Evolutionary conservation across 345 rosid genomes (phyloP).

Genomic region (Hirschfeldia incana): DNA sequence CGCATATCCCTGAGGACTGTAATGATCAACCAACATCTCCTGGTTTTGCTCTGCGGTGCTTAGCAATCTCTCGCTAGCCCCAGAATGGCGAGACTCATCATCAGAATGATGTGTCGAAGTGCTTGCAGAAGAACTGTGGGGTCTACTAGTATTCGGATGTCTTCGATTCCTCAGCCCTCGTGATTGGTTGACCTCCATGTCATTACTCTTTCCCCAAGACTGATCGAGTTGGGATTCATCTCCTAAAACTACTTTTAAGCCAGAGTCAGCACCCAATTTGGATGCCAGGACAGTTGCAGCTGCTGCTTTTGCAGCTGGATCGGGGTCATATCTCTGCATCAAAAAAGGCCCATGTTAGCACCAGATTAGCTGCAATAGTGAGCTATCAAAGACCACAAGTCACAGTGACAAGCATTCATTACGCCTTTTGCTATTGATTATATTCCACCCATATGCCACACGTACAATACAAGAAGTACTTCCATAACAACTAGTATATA

Average conservation of each 20-base stretch:
- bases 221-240: constrained; percentile 56
- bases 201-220: constrained; percentile 64
- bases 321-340: constrained; percentile 89
- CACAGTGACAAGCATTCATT: constrained; percentile 5
- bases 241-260: constrained; percentile 70
- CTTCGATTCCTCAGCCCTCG: constrained; percentile 71
- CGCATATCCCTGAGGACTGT: constrained; percentile 53
- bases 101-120: constrained; percentile 43
- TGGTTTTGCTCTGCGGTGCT: constrained; percentile 51
- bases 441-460: background rate
- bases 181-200: constrained; percentile 60
- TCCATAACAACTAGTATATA: background rate
- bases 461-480: background rate
- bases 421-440: background rate
- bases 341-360: constrained; percentile 23
- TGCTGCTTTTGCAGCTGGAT: constrained; percentile 98
- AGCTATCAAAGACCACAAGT: background rate
- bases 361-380: constrained; percentile 7
- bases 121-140: constrained; percentile 54
- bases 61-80: constrained; percentile 39
- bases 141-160: constrained; percentile 49
- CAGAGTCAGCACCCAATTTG: constrained; percentile 90
- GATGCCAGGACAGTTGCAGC: constrained; percentile 97
- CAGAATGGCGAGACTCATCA: constrained; percentile 47
- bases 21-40: constrained; percentile 65